Base-by-base conservation (phyloP, 495 filamentous ascomycete genomes). In the Sporormia fimetaria region DNA sequence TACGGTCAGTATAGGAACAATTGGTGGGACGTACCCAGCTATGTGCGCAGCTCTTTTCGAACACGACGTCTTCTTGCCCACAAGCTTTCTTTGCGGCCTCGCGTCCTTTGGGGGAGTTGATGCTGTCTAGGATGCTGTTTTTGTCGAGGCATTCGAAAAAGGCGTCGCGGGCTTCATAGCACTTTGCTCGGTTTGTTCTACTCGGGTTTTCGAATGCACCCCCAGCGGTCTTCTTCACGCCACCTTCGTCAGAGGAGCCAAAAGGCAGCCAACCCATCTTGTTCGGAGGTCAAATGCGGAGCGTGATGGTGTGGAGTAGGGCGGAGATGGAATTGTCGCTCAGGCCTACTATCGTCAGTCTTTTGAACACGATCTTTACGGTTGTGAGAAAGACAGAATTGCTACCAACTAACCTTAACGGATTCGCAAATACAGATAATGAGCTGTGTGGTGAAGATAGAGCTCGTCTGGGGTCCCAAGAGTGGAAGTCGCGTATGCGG, bases 71-170 rank as follows among this genome's bases (percentile, higher is more conserved):
- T 59, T 87, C 78, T 37, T 57, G 63, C 41, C 66, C 73, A 62
- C 90, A 98, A 33, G 37, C 71, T 69, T 52, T 73, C 67, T 37
- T 71, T 66, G 18, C 75, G 77, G 26, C 65, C 10, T 24, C 40
- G 16, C n/a, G 14, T 6, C 40, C 66, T 31, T 74, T 75, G 45
- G 76, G 71, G 27, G 85, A 73, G 56, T 80, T 83, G 40, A 94
- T 67, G n/a, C 77, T 69, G 54, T 98, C 88, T 15, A 94, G 48
- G 49, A 98, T 94, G 43, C 74, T 68, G 63, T 83, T 68, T 35
- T 67, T 65, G 54, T 94, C 86, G 6, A 98, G 66, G 51, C 90
- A 98, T 18, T 64, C 60, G 61, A 90, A 96, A 67, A 87, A 98
- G 23, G 53, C 56, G 59, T 98, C 90, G 20, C 90, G 74, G 11